Conservation (phyloP, 2,329 filamentous ascomycete species). For the Neofusicoccum cordaticola region DNA sequence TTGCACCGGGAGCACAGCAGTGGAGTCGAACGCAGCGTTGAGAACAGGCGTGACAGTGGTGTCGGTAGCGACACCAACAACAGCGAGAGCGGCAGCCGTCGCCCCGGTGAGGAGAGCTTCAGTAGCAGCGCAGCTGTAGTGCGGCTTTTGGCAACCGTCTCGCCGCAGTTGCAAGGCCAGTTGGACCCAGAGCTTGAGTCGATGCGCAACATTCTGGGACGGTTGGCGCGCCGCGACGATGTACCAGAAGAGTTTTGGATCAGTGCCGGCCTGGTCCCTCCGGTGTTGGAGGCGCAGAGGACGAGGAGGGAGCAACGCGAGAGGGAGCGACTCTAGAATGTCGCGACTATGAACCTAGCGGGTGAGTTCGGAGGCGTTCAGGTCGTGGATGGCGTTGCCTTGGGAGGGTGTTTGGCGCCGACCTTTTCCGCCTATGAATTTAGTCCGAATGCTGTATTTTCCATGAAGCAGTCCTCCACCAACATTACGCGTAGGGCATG, state of each 20-base stretch:
- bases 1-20: slow-evolving; percentile 3
- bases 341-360: background rate
- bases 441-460: no score
- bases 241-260: slow-evolving; percentile 81
- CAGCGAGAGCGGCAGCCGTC: background rate
- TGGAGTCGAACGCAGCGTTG: background rate
- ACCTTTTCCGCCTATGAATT: no score
- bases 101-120: background rate
- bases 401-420: background rate
- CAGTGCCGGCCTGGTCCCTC: slow-evolving; percentile 37
- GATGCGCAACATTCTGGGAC: slow-evolving; percentile 70
- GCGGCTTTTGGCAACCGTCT: background rate
- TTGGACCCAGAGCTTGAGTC: slow-evolving; percentile 52
- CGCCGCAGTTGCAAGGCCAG: background rate
- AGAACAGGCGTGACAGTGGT: slow-evolving; percentile 4
- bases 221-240: slow-evolving; percentile 67
- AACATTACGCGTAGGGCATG: no score
- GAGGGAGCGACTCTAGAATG: background rate
- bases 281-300: background rate
- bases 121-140: background rate
- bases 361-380: background rate
- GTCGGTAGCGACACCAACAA: background rate
- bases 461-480: no score
- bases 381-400: background rate
- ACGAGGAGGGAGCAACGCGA: background rate